phyloP scores from a whole-genome alignment of 2,329 filamentous ascomycete species.

The Exophiala bonariae region DNA sequence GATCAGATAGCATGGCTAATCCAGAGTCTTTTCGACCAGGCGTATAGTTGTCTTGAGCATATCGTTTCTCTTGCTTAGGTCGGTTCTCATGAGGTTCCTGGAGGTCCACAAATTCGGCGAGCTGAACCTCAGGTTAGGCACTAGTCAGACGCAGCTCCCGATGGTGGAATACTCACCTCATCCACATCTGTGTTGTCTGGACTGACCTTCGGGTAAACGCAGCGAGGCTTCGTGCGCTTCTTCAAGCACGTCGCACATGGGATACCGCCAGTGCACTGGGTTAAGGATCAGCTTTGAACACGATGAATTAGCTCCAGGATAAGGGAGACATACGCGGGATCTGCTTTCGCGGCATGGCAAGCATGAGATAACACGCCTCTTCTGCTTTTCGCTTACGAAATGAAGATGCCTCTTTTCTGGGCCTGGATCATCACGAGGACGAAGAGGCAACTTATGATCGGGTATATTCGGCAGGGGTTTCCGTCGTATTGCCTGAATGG shows the following conservation, averaged over 20 bases:
- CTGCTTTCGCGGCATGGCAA: constrained; percentile 25
- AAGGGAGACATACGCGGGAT: constrained; percentile 21
- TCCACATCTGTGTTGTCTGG: no score
- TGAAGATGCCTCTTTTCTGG: no score
- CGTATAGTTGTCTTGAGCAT: constrained; percentile 13
- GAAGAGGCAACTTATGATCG: no score
- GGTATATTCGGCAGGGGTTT: no score
- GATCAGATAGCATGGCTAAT: constrained; percentile 22
- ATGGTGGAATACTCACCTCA: no score
- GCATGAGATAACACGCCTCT: constrained; percentile 22
- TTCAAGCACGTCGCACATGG: constrained; percentile 21
- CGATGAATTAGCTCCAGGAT: no score
- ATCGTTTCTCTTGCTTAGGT: constrained; percentile 9
- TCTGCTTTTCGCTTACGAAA: constrained; percentile 10
- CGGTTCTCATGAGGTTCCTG: constrained; percentile 4
- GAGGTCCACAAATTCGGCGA: constrained; percentile 11
- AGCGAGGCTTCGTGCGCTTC: constrained; percentile 22
- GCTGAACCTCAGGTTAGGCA: no score
- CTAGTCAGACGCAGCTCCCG: no score
- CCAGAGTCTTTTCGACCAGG: constrained; percentile 20
- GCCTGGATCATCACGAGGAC: no score
- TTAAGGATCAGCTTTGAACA: neutral
- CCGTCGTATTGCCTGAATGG: no score
- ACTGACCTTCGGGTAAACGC: constrained; percentile 17
- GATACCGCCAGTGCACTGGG: constrained; percentile 19